These are phyloP conservation scores for Scheffersomyces illinoinensis DNA, from an alignment of 1,139 yeast genomes.

Conservation along the genomic window DNA sequence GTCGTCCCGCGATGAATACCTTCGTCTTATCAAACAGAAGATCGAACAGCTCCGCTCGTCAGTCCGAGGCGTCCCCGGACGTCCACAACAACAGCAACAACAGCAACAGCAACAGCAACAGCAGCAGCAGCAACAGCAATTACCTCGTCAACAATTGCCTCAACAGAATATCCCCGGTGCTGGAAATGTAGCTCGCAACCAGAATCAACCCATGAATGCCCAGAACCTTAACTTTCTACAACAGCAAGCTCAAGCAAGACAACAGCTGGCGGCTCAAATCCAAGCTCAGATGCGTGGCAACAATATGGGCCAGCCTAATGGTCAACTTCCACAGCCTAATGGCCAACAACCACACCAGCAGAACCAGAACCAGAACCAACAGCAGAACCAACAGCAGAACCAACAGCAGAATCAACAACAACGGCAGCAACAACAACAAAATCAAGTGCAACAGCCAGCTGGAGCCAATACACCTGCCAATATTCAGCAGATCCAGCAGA, in stretches of 20 bases:
- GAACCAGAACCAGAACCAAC: constrained; percentile 8
- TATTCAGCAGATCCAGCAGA: constrained; percentile 36
- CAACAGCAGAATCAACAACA: constrained; percentile 8
- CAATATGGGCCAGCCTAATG: constrained; percentile 5
- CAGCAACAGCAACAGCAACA: constrained; percentile 12
- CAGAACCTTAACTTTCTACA: constrained; percentile 36
- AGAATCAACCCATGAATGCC: constrained; percentile 15
- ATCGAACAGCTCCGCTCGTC: constrained; percentile 37
- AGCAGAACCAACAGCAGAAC: constrained; percentile 8
- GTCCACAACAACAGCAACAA: constrained; percentile 3
- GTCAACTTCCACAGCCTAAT: constrained; percentile 1
- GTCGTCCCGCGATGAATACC: constrained; percentile 41
- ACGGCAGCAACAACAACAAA: constrained; percentile 8
- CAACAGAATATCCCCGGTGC: constrained; percentile 10
- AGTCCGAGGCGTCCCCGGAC: constrained; percentile 19
- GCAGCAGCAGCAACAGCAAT: constrained; percentile 21
- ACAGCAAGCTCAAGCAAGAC: constrained; percentile 54
- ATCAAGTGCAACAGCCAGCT: constrained; percentile 2
- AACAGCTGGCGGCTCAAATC: constrained; percentile 40
- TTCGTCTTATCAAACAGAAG: constrained; percentile 40
- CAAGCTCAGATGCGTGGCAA: constrained; percentile 29
- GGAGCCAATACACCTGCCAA: constrained; percentile 4
- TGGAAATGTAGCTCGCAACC: constrained; percentile 2
- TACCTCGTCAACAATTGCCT: constrained; percentile 30
- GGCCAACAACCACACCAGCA: constrained; percentile 2